phyloP scores from a whole-genome alignment of 202 grass and related monocot genomes.

The Brachypodium distachyon region DNA sequence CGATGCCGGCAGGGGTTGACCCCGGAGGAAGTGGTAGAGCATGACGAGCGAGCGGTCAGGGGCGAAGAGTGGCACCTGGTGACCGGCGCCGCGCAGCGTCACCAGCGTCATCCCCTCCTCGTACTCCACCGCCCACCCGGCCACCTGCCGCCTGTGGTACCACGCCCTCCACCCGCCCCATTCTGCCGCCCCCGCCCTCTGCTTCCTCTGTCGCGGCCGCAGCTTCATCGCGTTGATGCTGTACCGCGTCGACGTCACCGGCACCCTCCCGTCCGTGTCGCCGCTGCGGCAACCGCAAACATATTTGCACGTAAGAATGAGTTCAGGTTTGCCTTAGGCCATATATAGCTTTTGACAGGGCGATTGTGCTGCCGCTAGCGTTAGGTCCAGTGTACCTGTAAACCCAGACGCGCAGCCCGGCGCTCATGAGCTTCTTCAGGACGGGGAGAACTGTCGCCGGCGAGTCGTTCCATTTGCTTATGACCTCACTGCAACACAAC shows the following conservation, averaged over 20 bases:
- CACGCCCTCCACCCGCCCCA: slow-evolving; percentile 82
- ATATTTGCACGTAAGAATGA: neutral
- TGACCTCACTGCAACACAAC: slow-evolving; percentile 54
- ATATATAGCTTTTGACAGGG: too few relatives aligned
- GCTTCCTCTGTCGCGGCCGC: slow-evolving; percentile 17
- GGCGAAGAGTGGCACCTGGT: slow-evolving; percentile 87
- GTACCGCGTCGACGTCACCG: slow-evolving; percentile 93
- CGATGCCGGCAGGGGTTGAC: slow-evolving; percentile 35
- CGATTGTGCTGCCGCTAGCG: neutral
- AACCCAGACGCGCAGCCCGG: slow-evolving; percentile 74
- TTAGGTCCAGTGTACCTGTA: slow-evolving; percentile 49
- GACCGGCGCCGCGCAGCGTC: slow-evolving; percentile 81
- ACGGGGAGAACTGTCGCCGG: slow-evolving; percentile 61
- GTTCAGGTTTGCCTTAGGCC: neutral
- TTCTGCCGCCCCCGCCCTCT: neutral
- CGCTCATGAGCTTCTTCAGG: slow-evolving; percentile 83
- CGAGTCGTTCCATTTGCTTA: slow-evolving; percentile 85
- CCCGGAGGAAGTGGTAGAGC: slow-evolving; percentile 65
- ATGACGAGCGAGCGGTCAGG: slow-evolving; percentile 51
- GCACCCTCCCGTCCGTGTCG: slow-evolving; percentile 90
- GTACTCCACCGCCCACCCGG: slow-evolving; percentile 84
- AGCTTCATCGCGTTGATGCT: slow-evolving; percentile 83
- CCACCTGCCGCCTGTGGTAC: slow-evolving; percentile 84
- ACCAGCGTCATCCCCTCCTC: slow-evolving; percentile 70
- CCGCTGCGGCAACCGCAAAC: slow-evolving; percentile 45